A percentile compares a stretch with the other conserved stretches of the same genome.
Conservation (phyloP, 1,139 yeast genomes). For the Arxiozyma bovina region DNA sequence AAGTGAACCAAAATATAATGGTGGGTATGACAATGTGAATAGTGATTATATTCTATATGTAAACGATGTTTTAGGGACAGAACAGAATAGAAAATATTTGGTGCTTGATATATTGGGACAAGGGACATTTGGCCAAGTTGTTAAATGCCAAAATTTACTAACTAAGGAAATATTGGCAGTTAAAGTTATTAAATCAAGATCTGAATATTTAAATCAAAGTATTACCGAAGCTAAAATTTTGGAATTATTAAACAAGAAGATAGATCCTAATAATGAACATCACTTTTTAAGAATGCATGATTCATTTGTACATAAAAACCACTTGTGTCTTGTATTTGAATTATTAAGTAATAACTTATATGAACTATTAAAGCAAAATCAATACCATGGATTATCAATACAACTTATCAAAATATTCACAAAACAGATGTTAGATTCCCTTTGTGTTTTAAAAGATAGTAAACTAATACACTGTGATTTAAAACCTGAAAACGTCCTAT, state of each 20-base stretch:
- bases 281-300: constrained; percentile 74
- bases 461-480: constrained; percentile 91
- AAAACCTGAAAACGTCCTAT: constrained; percentile 88
- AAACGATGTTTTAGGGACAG: constrained; percentile 83
- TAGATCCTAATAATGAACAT: constrained; percentile 60
- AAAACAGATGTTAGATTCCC: constrained; percentile 70
- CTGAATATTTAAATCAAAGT: constrained; percentile 87
- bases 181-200: constrained; percentile 85
- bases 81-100: constrained; percentile 78
- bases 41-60: constrained; percentile 89
- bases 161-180: constrained; percentile 91
- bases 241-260: constrained; percentile 68
- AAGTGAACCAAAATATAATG: constrained; percentile 68
- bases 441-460: constrained; percentile 70
- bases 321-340: constrained; percentile 87
- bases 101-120: constrained; percentile 88
- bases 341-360: constrained; percentile 78
- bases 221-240: constrained; percentile 82
- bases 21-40: constrained; percentile 82
- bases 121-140: constrained; percentile 98
- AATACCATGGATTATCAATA: constrained; percentile 82
- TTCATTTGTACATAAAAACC: constrained; percentile 87
- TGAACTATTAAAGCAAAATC: constrained; percentile 86
- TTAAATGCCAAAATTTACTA: constrained; percentile 84
- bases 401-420: constrained; percentile 71